Evolutionary conservation across 106 monocot species (phyloP), one percentile per base, ranked within the genome.

Genomic region (Dioscorea alata): DNA sequence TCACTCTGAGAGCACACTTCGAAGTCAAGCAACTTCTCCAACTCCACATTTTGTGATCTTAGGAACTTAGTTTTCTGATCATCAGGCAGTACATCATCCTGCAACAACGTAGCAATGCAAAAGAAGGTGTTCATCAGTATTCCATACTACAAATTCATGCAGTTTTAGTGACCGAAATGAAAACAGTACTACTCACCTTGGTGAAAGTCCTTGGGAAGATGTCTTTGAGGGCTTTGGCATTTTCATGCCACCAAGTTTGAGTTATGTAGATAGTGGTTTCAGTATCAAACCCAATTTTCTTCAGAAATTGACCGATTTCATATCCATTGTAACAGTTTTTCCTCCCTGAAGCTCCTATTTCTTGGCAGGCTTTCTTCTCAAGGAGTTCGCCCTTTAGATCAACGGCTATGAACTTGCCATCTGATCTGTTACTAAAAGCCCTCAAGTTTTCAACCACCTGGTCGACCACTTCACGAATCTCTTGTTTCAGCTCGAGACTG

Each of bases 241-340:
- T 84, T 53, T 96, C 86, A 62, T 88, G 81, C 95, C 95, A 96
- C 86, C 82, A 78, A 31, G 88, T 88, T 81, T 96, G 83, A 16
- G 95, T 96, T 53, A 88, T 18, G 64, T 96, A 95, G 60, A 96
- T 70, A 18, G 85, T 88, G 12, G 88, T 78, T 34, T 88, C 82
- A 54, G 51, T 59, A 31, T 68, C 57, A 59, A 84, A 91, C 13
- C 95, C 95, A 10, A 73, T 57, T 50, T 58, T 91, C 60, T 57
- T 86, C 49, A 96, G 49, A 73, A 96, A 86, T 3, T 77, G 75
- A 17, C 66, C 71, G 59, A 95, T 51, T 60, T 91, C 88, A 23
- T 62, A 62, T 16, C 85, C 79, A 73, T 25, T 68, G 69, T 84
- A 85, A 71, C 94, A 95, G 48, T 28, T 79, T 63, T 75, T 88